Evolutionary conservation across 345 rosid species (phyloP), one percentile per base, ranked within the genome.

Genomic region (Pistacia atlantica): DNA sequence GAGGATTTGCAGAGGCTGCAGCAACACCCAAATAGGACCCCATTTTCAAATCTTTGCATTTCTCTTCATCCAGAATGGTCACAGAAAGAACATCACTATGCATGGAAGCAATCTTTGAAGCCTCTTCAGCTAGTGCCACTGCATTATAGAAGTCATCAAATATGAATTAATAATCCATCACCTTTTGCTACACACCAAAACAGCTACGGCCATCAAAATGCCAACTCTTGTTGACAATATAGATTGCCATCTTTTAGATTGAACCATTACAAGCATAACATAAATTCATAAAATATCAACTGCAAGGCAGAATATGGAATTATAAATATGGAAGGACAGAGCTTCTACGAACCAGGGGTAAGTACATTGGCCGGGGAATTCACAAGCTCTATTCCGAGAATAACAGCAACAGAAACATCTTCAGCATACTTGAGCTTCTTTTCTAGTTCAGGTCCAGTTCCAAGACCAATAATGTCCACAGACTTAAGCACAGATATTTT

Each of bases 301-400:
- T 25, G 77, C 55, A 69, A 16, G 20, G 22, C 22, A 70, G 12
- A 2, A 31, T 17, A n/a, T 37, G 65, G 28, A 9, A 61, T 35
- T 35, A 13, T 9, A 14, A 20, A 42, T 49, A 52, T n/a, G 35
- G n/a, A n/a, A n/a, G n/a, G n/a, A n/a, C 55, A 63, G 65, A 80
- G 58, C 45, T 28, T 48, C 17, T 74, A 75, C 84, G 5, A 79
- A 91, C 98, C 97, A 33, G 99, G 99, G 65, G 99, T 96, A 52
- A 96, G 95, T 6, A 93, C 98, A 85, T 93, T 96, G 78, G 99
- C 98, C 3, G 97, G 98, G 52, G 99, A 92, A 75, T 96, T 96
- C 64, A 81, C 95, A 1, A 96, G 97, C 80, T 93, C 95, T 77
- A 82, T 92, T 66, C 97, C 99, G 48, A 93, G 86, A 67, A 92